Base-by-base conservation (phyloP, 768 basidiomycete genomes). In the Amanita pseudoporphyria region DNA sequence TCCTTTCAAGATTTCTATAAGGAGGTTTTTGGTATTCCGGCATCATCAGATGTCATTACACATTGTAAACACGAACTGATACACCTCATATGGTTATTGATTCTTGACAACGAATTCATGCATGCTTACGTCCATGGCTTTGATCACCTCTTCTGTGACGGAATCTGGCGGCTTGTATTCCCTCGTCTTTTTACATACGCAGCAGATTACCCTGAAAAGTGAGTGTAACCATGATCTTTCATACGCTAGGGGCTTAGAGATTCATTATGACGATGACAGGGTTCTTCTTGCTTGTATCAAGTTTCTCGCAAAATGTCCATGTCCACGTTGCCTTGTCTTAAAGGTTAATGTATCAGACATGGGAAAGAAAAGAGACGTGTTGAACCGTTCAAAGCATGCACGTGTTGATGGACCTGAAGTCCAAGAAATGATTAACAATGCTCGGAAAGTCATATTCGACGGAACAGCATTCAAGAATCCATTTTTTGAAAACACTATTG, bases 161-260 rank as follows among this genome's bases (percentile, higher is more conserved):
- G 63, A 0, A 54, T 68, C 5, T 7, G 21, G 9, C 59, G 66
- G 1, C 56, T 56, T 1, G 45, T 71, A 13, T 71, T 59, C 52
- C 66, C 65, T 7, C 56, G 60, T 0, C 47, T 71, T 21, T 62
- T 69, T 39, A 65, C 60, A 0, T 68, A 69, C 52, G 64, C 66
- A 1, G 64, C 66, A 0, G 69, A 70, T 54, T 71, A 70, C 49
- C 68, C 66, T 3, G 67, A 71, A 48, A 69, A 69, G 69, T 71
- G 54, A 26, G 61, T 45, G n/a, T n/a, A n/a, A n/a, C n/a, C n/a
- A n/a, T n/a, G n/a, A n/a, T n/a, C n/a, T n/a, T n/a, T n/a, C n/a
- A n/a, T n/a, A n/a, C n/a, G n/a, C n/a, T n/a, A n/a, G n/a, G n/a
- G n/a, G n/a, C n/a, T n/a, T n/a, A n/a, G n/a, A n/a, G n/a, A n/a